Conservation (phyloP, 2,329 filamentous ascomycete genomes). For the Penicillium sp. region DNA sequence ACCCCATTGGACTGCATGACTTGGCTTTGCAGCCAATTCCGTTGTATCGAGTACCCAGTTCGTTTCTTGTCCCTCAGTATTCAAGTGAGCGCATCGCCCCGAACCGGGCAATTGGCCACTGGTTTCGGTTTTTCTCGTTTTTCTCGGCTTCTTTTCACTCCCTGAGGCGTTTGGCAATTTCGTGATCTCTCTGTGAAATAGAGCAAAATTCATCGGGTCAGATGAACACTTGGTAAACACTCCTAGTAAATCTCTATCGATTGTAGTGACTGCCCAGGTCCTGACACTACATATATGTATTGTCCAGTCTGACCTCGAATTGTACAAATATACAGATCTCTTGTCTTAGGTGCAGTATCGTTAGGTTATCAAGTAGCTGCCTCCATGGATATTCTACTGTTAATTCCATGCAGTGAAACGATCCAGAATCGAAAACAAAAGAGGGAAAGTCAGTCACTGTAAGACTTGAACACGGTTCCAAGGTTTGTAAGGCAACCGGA, state of each 20-base stretch:
- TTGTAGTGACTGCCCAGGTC: neutral
- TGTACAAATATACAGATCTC: no score
- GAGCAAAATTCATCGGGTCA: conserved; percentile 18
- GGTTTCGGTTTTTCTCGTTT: conserved; percentile 20
- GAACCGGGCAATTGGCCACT: conserved; percentile 15
- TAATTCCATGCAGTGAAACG: no score
- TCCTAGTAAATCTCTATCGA: neutral
- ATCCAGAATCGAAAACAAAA: no score
- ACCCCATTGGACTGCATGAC: conserved; percentile 5
- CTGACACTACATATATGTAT: no score
- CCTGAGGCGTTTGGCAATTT: conserved; percentile 28
- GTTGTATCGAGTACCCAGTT: conserved; percentile 33
- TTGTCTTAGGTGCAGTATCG: no score
- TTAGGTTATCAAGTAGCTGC: no score
- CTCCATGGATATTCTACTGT: no score
- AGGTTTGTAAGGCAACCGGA: no score
- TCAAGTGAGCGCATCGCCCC: conserved; percentile 31
- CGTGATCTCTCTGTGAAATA: conserved; percentile 28
- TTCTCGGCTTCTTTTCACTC: conserved; percentile 8
- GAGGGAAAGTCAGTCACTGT: no score
- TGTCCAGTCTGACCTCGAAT: no score
- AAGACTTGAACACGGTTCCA: no score
- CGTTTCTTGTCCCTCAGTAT: conserved; percentile 22
- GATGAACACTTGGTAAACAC: conserved; percentile 7
- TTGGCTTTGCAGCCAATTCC: conserved; percentile 12